A percentile compares a stretch with the other conserved stretches of the same genome.
Conservation (phyloP, 2,329 filamentous ascomycete genomes). For the Geosmithia flava region DNA sequence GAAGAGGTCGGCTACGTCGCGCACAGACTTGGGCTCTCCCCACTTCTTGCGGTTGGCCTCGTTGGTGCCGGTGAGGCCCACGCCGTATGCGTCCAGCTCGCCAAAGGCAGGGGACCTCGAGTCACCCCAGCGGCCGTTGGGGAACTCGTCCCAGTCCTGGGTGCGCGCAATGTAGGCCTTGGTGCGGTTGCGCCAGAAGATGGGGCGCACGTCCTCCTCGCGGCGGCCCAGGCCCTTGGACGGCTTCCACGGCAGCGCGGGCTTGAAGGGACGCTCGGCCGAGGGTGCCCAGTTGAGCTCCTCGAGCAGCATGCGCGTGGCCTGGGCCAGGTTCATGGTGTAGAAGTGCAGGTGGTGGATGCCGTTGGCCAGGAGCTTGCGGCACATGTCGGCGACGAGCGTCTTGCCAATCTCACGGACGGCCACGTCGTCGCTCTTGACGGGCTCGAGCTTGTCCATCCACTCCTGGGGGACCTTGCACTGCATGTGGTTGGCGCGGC, state of each 20-base stretch:
- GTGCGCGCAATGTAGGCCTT: constrained; percentile 92
- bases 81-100: constrained; percentile 86
- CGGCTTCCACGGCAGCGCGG: constrained; percentile 91
- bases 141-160: constrained; percentile 98
- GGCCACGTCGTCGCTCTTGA: constrained; percentile 93
- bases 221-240: constrained; percentile 81
- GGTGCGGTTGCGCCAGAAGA: constrained; percentile 97
- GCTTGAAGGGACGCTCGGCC: constrained; percentile 65
- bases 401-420: constrained; percentile 83
- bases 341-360: constrained; percentile 93
- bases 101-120: constrained; percentile 92
- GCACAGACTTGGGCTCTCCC: constrained; percentile 71
- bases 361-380: constrained; percentile 68
- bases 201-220: constrained; percentile 90
- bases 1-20: constrained; percentile 75
- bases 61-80: constrained; percentile 87
- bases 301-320: constrained; percentile 87
- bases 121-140: constrained; percentile 97
- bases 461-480: constrained; percentile 72
- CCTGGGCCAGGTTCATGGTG: constrained; percentile 96
- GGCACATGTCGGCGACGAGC: constrained; percentile 82
- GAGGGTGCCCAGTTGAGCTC: constrained; percentile 76
- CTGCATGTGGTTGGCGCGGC: constrained; percentile 84
- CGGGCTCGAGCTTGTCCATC: constrained; percentile 71
- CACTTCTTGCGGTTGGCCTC: constrained; percentile 92